Evolutionary conservation across 345 rosid species (phyloP).

Genomic region (Fremontodendron californicum): DNA sequence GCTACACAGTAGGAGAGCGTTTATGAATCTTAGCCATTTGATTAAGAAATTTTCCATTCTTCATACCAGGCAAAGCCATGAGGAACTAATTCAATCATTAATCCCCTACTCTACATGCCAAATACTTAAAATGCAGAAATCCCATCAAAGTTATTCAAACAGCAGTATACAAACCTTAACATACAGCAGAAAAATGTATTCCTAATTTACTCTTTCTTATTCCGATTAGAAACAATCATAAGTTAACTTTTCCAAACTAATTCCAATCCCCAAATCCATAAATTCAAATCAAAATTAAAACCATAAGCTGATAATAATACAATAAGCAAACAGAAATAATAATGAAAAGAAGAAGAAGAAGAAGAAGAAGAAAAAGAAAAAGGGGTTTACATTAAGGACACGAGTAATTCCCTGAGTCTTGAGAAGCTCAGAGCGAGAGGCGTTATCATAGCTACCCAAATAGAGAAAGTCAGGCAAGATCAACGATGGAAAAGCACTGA

Average conservation of each 20-base stretch:
- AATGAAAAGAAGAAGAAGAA: neutral
- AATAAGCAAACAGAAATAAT: neutral
- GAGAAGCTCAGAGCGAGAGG: slow-evolving; percentile 93
- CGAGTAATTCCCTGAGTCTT: slow-evolving; percentile 83
- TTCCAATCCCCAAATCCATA: neutral
- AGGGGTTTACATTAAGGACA: slow-evolving; percentile 67
- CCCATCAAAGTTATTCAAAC: neutral
- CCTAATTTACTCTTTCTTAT: neutral
- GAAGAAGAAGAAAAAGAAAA: neutral
- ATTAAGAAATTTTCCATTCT: too few species aligned
- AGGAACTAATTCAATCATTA: neutral
- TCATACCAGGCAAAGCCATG: too few species aligned
- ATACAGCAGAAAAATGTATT: neutral
- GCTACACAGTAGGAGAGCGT: too few species aligned
- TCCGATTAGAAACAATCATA: neutral
- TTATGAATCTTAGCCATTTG: too few species aligned
- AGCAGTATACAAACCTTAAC: neutral
- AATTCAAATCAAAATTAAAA: neutral
- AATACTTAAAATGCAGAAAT: neutral
- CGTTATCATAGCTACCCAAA: slow-evolving; percentile 96
- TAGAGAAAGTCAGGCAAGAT: slow-evolving; percentile 87
- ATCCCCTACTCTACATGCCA: neutral
- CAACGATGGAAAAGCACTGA: slow-evolving; percentile 90
- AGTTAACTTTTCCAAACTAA: neutral
- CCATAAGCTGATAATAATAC: neutral